phyloP scores from a whole-genome alignment of 306 rosid genomes.

The Cicer bijugum region DNA sequence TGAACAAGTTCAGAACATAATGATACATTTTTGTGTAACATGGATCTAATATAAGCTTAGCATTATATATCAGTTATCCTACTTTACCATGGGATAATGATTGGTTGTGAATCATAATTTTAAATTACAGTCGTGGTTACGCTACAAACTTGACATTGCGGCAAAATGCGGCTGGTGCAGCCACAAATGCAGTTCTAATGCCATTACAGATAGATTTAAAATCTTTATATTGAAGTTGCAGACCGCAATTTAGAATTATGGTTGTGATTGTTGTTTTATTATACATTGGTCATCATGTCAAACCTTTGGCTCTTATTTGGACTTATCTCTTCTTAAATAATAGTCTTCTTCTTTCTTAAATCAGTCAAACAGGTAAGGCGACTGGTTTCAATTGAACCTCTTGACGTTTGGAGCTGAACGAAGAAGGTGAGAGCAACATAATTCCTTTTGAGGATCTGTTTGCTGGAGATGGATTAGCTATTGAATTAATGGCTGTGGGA shows the following conservation, averaged over 20 bases:
- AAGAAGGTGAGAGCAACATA: not conserved
- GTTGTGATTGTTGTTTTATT: constrained; percentile 3
- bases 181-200: too few species aligned
- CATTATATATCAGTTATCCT: not conserved
- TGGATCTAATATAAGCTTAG: constrained; percentile 9
- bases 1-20: constrained; percentile 8
- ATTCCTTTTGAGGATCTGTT: constrained; percentile 22
- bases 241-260: too few species aligned
- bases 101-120: not conserved
- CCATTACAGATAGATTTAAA: too few species aligned
- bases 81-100: not conserved
- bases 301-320: not conserved
- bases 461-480: constrained; percentile 38
- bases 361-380: constrained; percentile 54
- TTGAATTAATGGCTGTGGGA: constrained; percentile 5
- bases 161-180: too few species aligned
- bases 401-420: constrained; percentile 35
- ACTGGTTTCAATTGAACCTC: constrained; percentile 35
- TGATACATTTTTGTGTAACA: constrained; percentile 15
- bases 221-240: too few species aligned
- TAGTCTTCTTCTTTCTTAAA: constrained; percentile 39
- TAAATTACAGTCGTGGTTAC: too few species aligned
- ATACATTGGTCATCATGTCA: not conserved
- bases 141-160: too few species aligned
- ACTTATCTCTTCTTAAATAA: constrained; percentile 6